These are phyloP conservation scores for Blastomyces percursus DNA, from an alignment of 2,329 filamentous ascomycete genomes.

Conservation along the genomic window DNA sequence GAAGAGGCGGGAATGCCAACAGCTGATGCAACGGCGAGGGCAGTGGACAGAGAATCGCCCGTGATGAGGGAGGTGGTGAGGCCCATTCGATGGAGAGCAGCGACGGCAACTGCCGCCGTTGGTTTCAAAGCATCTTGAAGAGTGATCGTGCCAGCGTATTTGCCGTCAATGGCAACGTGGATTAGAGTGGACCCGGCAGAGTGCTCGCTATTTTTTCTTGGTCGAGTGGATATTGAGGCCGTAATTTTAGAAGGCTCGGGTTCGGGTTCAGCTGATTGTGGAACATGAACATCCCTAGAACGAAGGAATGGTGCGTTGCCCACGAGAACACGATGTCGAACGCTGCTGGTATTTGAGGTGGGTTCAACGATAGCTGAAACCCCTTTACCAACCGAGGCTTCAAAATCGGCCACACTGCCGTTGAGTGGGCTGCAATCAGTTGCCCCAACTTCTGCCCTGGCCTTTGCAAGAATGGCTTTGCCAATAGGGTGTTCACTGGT, in stretches of 20 bases:
- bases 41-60: conserved; percentile 77
- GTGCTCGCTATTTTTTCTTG: conserved; percentile 18
- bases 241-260: conserved; percentile 19
- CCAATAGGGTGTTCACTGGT: conserved; percentile 93
- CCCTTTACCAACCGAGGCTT: conserved; percentile 71
- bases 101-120: conserved; percentile 67
- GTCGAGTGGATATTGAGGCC: conserved; percentile 18
- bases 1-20: conserved; percentile 68
- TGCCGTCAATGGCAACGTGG: conserved; percentile 74
- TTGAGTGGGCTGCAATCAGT: conserved; percentile 63
- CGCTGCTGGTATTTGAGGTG: conserved; percentile 52
- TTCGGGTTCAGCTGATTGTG: conserved; percentile 31
- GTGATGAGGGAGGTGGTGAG: conserved; percentile 87
- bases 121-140: conserved; percentile 88
- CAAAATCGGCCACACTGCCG: conserved; percentile 76
- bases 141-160: conserved; percentile 70
- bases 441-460: conserved; percentile 64
- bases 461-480: conserved; percentile 67
- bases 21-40: conserved; percentile 66
- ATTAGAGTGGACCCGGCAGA: conserved; percentile 56
- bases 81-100: conserved; percentile 72
- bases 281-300: conserved; percentile 52
- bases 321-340: conserved; percentile 66
- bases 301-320: conserved; percentile 72
- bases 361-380: conserved; percentile 76